These are phyloP conservation scores for Porphyridium purpureum DNA, from an alignment of 23 red algal genomes.

Conservation along the genomic window DNA sequence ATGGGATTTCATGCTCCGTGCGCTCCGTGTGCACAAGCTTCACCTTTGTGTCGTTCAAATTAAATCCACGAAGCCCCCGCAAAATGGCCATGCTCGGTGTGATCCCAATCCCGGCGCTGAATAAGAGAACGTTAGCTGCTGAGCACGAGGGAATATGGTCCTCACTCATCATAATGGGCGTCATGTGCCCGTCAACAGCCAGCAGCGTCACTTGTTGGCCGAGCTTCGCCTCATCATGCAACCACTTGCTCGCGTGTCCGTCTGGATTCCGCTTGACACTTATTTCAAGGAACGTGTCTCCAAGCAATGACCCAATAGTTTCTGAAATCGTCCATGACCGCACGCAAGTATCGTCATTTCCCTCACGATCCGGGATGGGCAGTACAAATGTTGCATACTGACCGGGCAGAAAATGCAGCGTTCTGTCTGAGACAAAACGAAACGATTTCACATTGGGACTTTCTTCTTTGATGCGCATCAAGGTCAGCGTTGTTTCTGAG, in stretches of 20 bases:
- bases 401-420: conserved; percentile 32
- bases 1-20: neutral
- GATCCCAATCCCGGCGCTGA: conserved; percentile 51
- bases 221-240: conserved; percentile 21
- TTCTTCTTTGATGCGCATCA: conserved; percentile 26
- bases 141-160: neutral
- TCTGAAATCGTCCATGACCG: conserved; percentile 61
- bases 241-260: conserved; percentile 26
- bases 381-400: conserved; percentile 56
- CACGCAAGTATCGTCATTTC: neutral
- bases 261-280: conserved; percentile 30
- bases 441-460: conserved; percentile 20
- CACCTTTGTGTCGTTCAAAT: neutral
- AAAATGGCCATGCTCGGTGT: conserved; percentile 51
- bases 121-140: conserved; percentile 6
- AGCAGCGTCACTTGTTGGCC: conserved; percentile 12
- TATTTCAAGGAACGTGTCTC: conserved; percentile 45
- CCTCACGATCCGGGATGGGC: conserved; percentile 10
- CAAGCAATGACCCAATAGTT: conserved; percentile 14
- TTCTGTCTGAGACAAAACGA: conserved; percentile 29
- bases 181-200: conserved; percentile 38
- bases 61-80: conserved; percentile 13
- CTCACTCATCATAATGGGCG: conserved; percentile 5
- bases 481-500: conserved; percentile 5
- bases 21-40: neutral